Evolutionary conservation across 331 rosid genomes (phyloP), one percentile per base, ranked within the genome.

Genomic region (Dryas integrifolia): DNA sequence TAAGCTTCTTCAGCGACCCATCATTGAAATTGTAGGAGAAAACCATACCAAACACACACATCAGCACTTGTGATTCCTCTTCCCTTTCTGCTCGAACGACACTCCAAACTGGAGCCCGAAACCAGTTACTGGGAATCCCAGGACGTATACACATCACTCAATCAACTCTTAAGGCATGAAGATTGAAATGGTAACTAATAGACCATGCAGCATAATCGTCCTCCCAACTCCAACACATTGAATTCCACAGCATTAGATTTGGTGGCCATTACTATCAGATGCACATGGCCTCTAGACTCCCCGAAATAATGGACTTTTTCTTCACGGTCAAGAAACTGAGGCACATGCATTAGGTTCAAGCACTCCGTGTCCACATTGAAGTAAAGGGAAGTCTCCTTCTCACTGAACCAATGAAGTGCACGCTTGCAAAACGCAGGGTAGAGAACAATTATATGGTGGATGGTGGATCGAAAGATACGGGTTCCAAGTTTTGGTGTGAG

Each of bases 331-430:
- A 7, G 26, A 46, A 52, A 12, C 57, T 0, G 44, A 41, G 73
- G 39, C 40, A 51, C 51, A 30, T 38, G 43, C 70, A 66, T 47
- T 7, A 12, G n/a, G 2, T 66, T 47, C 18, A 66, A 21, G 70
- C 70, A 24, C 44, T 47, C 70, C 8, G 6, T 66, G 40, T 47
- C 70, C 41, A 46, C 71, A 26, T 47, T 18, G 35, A 47, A 66
- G 71, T 66, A 13, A 24, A 12, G 7, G 39, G 57, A 21, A 7
- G 70, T 47, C 57, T 46, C 24, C 43, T 4, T 40, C 12, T 24
- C 9, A 4, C 73, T 40, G 45, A 11, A 69, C 73, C 73, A 53
- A 62, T 69, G 73, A 40, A 69, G 6, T 53, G 74, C 52, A 12
- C 64, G 52, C 63, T 40, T 39, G 8, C 39, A 39, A 6, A 69